Base-by-base conservation (phyloP, 441 rosid species). In the Syzygium syzygioides region DNA sequence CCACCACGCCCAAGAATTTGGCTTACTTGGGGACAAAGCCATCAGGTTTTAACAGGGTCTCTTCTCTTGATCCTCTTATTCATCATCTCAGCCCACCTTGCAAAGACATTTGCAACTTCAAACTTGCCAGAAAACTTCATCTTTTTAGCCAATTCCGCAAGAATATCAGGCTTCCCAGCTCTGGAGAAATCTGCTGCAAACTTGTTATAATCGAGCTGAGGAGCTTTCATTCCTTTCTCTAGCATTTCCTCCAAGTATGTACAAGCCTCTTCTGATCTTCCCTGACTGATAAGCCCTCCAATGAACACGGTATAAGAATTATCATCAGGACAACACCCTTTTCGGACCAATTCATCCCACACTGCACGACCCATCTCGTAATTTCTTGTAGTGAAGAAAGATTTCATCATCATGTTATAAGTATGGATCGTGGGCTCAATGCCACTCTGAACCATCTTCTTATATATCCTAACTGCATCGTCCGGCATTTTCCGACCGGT, bases 171-270 rank as follows among this genome's bases (percentile, higher is more conserved):
- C 59, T 92, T 93, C 88, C 99, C 96, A 41, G 92, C 92, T 88
- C 94, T 92, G 26, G 97, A 92, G 89, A 95, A 95, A 92, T 96
- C 98, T 85, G 96, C 95, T n/a, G 93, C 95, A 88, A 96, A 95
- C 91, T 92, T 96, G 87, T 94, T 93, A 90, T 97, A 96, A 93
- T 98, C 99, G 28, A 97, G 95, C 86, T 93, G 93, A 80, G 98
- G 98, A 88, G 96, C 93, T 90, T 95, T 96, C 99, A 96, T 95
- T 90, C 97, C 98, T 93, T 95, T 96, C 88, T 91, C 96, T 56
- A 96, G 88, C 99, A 97, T 98, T 93, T 98, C 96, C 92, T 94
- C 98, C 88, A 98, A 87, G 90, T 91, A 94, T 83, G 93, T 94
- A 88, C 96, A 96, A 79, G 97, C 98, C 88, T 94, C 98, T 86